These are phyloP conservation scores for Symbiodinium pilosum DNA, from an alignment of 73 alveolate genomes.

Conservation along the genomic window DNA sequence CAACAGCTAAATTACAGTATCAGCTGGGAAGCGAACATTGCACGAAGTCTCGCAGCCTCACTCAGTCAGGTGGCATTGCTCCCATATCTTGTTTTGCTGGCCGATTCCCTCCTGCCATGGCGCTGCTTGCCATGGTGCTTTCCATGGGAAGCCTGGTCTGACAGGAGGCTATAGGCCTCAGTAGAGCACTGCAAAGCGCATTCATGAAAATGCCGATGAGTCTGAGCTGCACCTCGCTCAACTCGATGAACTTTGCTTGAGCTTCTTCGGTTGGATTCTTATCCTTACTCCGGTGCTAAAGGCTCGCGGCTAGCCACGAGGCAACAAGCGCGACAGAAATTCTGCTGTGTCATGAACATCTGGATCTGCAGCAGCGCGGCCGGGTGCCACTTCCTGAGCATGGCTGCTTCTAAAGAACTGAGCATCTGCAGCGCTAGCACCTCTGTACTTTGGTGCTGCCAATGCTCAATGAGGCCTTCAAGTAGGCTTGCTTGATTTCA, in stretches of 20 bases:
- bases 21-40: not conserved
- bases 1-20: no score
- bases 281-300: not conserved
- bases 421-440: not conserved
- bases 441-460: no score
- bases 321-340: not conserved
- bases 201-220: no score
- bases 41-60: not conserved
- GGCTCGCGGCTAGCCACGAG: not conserved
- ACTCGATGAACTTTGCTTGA: conserved; percentile 51
- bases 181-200: no score
- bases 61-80: not conserved
- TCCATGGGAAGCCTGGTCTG: not conserved
- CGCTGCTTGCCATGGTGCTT: no score
- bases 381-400: not conserved
- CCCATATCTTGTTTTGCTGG: not conserved
- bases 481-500: conserved; percentile 60
- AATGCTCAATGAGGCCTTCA: conserved; percentile 52
- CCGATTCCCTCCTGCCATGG: not conserved
- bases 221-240: conserved; percentile 26
- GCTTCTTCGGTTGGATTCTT: conserved; percentile 70
- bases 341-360: not conserved
- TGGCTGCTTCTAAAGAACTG: not conserved
- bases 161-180: not conserved
- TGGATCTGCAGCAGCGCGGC: no score